Conservation (phyloP, 352 stramenopile species). For the Pythium phragmitis region DNA sequence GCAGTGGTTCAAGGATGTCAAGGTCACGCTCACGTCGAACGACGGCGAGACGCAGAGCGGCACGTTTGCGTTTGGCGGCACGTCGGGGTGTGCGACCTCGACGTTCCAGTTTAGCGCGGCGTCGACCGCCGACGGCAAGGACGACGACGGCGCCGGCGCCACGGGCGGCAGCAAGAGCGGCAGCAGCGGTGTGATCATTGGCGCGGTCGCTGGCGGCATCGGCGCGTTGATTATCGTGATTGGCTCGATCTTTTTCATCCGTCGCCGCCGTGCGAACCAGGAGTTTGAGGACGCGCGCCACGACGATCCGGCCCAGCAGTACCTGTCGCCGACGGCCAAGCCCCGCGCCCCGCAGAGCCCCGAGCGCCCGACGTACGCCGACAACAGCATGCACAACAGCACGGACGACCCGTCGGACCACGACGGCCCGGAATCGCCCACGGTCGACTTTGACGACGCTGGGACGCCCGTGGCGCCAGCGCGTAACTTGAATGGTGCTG, state of each 20-base stretch:
- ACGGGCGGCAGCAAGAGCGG: slow-evolving; percentile 6
- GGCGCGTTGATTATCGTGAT: slow-evolving; percentile 63
- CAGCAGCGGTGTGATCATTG: slow-evolving; percentile 37
- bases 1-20: slow-evolving; percentile 62
- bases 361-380: slow-evolving; percentile 36
- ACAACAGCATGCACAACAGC: slow-evolving; percentile 33
- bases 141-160: slow-evolving; percentile 18
- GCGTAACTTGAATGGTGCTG: slow-evolving; percentile 10
- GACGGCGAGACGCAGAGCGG: slow-evolving; percentile 54
- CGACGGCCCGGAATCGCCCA: slow-evolving; percentile 20
- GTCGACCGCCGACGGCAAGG: slow-evolving; percentile 46
- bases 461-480: slow-evolving; percentile 14
- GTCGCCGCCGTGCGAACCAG: slow-evolving; percentile 45
- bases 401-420: slow-evolving; percentile 28
- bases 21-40: slow-evolving; percentile 54
- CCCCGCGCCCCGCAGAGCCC: slow-evolving; percentile 19
- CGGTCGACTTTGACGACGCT: slow-evolving; percentile 21
- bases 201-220: slow-evolving; percentile 35
- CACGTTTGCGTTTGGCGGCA: slow-evolving; percentile 58
- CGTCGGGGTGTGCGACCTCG: slow-evolving; percentile 56
- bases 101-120: slow-evolving; percentile 66
- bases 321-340: slow-evolving; percentile 58
- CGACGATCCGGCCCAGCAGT: slow-evolving; percentile 53
- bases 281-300: slow-evolving; percentile 31
- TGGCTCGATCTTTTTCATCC: slow-evolving; percentile 62